Percentiles rank a stretch among this genome's conserved stretches.
Conservation (phyloP, 2,329 filamentous ascomycete species). For the Fusarium sp. region DNA sequence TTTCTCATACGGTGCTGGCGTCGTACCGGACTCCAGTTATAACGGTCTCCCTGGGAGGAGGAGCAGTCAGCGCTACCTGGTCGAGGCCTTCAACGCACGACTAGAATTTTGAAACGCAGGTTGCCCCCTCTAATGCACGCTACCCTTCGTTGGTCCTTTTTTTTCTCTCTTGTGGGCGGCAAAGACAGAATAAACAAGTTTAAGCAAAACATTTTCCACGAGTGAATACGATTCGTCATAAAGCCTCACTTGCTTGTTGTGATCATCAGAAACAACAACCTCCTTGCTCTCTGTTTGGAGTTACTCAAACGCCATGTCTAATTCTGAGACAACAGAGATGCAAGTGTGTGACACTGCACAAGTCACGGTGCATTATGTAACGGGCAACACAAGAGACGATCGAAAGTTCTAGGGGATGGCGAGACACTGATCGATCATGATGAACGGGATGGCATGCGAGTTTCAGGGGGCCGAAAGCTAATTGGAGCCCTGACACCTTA, state of each 20-base stretch:
- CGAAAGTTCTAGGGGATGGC: slow-evolving; percentile 22
- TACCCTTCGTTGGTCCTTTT: slow-evolving; percentile 9
- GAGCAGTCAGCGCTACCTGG: slow-evolving; percentile 26
- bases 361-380: slow-evolving; percentile 15
- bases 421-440: slow-evolving; percentile 16
- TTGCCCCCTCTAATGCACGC: slow-evolving; percentile 19
- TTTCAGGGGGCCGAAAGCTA: slow-evolving; percentile 35
- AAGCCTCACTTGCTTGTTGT: slow-evolving; percentile 6
- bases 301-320: slow-evolving; percentile 19
- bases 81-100: slow-evolving; percentile 26
- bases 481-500: slow-evolving; percentile 27
- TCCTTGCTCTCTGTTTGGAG: slow-evolving; percentile 10
- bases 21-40: slow-evolving; percentile 3
- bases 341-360: slow-evolving; percentile 8
- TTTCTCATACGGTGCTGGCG: slow-evolving; percentile 22
- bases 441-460: slow-evolving; percentile 26
- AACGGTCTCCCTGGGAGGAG: not conserved
- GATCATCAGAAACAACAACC: slow-evolving; percentile 6
- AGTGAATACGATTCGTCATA: slow-evolving; percentile 25
- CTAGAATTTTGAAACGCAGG: slow-evolving; percentile 29
- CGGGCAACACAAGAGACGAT: slow-evolving; percentile 24
- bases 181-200: not conserved
- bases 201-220: not conserved
- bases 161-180: slow-evolving; percentile 3
- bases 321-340: slow-evolving; percentile 22